Conservation (phyloP, 768 basidiomycete genomes). For the Suillus paluster region DNA sequence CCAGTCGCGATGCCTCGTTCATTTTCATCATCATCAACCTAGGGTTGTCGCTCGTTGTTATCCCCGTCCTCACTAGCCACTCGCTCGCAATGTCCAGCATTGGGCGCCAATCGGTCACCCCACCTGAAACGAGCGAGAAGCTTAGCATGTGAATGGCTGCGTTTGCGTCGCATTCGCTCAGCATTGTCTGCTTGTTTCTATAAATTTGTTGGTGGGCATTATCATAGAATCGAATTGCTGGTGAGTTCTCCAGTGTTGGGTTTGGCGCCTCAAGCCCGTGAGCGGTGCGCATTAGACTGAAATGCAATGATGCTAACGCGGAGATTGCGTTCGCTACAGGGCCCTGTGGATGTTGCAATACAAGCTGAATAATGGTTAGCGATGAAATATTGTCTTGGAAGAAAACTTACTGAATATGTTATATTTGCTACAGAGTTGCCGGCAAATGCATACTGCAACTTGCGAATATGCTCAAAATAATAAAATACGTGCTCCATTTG, state of each 20-base stretch:
- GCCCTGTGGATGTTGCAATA: conserved; percentile 69
- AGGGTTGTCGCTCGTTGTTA: conserved; percentile 68
- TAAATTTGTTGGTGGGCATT: conserved; percentile 69
- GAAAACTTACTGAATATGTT: conserved; percentile 62
- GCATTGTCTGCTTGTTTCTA: conserved; percentile 55
- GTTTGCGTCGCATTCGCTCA: conserved; percentile 72
- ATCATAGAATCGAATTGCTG: conserved; percentile 68
- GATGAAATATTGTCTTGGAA: neutral
- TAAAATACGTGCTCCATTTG: conserved; percentile 68
- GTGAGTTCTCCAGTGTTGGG: conserved; percentile 56
- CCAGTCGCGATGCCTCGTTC: conserved; percentile 55
- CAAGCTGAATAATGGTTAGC: conserved; percentile 39
- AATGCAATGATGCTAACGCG: conserved; percentile 76
- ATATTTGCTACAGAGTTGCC: conserved; percentile 64
- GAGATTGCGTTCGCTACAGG: conserved; percentile 74
- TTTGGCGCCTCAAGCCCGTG: conserved; percentile 63
- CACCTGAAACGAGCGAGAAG: conserved; percentile 73
- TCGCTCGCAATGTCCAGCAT: conserved; percentile 75
- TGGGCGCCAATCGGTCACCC: conserved; percentile 68
- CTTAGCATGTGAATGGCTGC: conserved; percentile 80
- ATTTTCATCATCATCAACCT: conserved; percentile 60
- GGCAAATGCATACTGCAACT: conserved; percentile 68
- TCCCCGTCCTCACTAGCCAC: conserved; percentile 73
- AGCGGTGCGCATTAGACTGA: conserved; percentile 61
- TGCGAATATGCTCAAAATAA: conserved; percentile 75